Conservation (phyloP, 106 monocot species). For the Triglochin maritima region DNA sequence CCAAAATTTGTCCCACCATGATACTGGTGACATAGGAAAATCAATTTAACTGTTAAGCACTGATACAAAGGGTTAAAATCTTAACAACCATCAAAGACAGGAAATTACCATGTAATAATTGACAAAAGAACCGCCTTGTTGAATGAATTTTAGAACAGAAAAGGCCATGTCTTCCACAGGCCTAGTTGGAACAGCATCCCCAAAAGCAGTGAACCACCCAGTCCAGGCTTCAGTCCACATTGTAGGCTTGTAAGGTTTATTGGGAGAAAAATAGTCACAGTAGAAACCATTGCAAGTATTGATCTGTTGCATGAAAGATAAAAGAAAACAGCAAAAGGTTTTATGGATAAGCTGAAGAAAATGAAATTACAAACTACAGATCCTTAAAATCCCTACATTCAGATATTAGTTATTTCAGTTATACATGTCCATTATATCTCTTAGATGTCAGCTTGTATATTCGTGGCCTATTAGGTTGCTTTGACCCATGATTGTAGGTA, state of each 20-base stretch:
- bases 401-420: too few species aligned
- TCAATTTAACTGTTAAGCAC: background rate
- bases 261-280: conserved; percentile 70
- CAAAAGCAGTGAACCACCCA: conserved; percentile 91
- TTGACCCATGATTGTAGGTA: too few species aligned
- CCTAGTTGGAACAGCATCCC: conserved; percentile 60
- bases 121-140: conserved; percentile 85
- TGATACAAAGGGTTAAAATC: background rate
- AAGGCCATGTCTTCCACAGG: conserved; percentile 91
- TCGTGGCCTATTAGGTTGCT: too few species aligned
- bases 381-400: too few species aligned
- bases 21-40: conserved; percentile 7
- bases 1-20: conserved; percentile 89
- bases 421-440: too few species aligned
- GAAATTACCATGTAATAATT: conserved; percentile 93
- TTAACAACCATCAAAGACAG: background rate
- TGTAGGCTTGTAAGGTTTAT: conserved; percentile 62
- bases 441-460: too few species aligned
- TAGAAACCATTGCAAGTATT: conserved; percentile 96
- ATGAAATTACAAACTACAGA: too few species aligned
- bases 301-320: conserved; percentile 34
- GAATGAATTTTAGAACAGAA: conserved; percentile 76
- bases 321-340: background rate
- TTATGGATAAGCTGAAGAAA: too few species aligned
- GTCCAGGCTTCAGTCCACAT: conserved; percentile 98